Conservation (phyloP, 495 filamentous ascomycete species). For the Hypomontagnella monticulosa region DNA sequence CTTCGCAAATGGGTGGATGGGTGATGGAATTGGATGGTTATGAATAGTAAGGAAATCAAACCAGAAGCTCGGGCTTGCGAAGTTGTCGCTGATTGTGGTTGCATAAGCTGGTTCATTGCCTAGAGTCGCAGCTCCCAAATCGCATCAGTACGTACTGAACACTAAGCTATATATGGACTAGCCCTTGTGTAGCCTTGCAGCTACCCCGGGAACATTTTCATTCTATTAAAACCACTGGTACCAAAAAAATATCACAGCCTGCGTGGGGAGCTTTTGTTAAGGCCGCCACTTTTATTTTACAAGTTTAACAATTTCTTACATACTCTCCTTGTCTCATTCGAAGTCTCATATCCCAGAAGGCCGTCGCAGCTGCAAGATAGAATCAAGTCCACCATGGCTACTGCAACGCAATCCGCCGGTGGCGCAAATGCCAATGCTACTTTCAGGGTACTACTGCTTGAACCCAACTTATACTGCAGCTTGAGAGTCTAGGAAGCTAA, state of each 20-base stretch:
- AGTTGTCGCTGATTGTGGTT: constrained; percentile 36
- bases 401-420: constrained; percentile 62
- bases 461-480: constrained; percentile 12
- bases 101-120: constrained; percentile 45
- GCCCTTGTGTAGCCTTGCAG: constrained; percentile 42
- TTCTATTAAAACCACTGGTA: constrained; percentile 13
- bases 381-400: constrained; percentile 67
- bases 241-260: constrained; percentile 39
- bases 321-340: neutral
- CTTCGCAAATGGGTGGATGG: constrained; percentile 13
- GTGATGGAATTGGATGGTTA: constrained; percentile 11
- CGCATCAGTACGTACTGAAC: constrained; percentile 11
- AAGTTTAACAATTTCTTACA: neutral
- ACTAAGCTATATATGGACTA: constrained; percentile 22
- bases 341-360: neutral
- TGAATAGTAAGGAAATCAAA: neutral
- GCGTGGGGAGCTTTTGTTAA: constrained; percentile 28
- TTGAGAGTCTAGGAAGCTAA: constrained; percentile 53
- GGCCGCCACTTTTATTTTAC: constrained; percentile 8
- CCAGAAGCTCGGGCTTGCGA: constrained; percentile 20
- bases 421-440: constrained; percentile 70
- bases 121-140: constrained; percentile 33
- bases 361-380: neutral
- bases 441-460: constrained; percentile 73
- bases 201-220: constrained; percentile 37